Evolutionary conservation across 176 grass and related monocot genomes (phyloP).

Genomic region (Cymbopogon citratus): DNA sequence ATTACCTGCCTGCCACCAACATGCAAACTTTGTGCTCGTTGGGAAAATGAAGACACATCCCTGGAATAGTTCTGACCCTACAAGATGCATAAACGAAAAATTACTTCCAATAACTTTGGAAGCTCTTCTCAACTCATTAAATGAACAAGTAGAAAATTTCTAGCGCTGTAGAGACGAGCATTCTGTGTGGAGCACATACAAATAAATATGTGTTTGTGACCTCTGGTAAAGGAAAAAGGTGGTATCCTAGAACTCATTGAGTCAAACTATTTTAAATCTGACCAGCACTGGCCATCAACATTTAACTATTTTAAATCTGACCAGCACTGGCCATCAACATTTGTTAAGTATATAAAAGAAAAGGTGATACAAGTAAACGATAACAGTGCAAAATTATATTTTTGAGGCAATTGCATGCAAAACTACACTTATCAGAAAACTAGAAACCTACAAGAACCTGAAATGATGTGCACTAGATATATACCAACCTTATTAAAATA

Average conservation of each 20-base stretch:
- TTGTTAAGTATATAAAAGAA: neutral
- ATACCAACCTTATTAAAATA: slow-evolving; percentile 55
- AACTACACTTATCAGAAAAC: neutral
- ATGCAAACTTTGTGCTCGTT: slow-evolving; percentile 22
- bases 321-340: neutral
- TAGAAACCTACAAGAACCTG: neutral
- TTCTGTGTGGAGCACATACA: neutral
- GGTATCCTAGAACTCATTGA: neutral
- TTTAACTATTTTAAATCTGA: slow-evolving; percentile 1
- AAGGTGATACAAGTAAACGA: neutral
- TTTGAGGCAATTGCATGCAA: neutral
- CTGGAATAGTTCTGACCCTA: slow-evolving; percentile 43
- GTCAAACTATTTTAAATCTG: neutral
- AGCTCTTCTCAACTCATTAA: slow-evolving; percentile 2
- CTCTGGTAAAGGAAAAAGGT: neutral
- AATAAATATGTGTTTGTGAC: neutral
- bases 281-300: neutral
- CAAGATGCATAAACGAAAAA: slow-evolving; percentile 14
- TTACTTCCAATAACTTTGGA: neutral
- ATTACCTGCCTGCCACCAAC: slow-evolving; percentile 50
- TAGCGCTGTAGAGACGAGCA: neutral
- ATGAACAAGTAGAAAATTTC: neutral
- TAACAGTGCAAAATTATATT: neutral
- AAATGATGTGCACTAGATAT: neutral
- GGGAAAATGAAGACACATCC: slow-evolving; percentile 29